phyloP scores from a whole-genome alignment of 2,329 filamentous ascomycete genomes.

The Aspergillus sp. region DNA sequence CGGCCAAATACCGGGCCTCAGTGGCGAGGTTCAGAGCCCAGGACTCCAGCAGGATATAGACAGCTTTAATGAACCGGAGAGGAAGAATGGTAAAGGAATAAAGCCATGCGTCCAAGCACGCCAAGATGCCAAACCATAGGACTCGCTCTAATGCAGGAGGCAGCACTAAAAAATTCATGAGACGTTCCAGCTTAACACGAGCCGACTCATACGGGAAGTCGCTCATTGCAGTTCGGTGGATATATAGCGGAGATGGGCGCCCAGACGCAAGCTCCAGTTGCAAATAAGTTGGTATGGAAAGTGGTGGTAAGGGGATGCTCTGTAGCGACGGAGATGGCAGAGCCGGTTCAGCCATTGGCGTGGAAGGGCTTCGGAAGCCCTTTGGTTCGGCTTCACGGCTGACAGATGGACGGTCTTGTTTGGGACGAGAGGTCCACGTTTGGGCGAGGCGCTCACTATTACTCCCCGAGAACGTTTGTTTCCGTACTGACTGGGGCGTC shows the following conservation, averaged over 20 bases:
- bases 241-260: conserved; percentile 65
- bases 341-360: conserved; percentile 35
- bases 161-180: conserved; percentile 85
- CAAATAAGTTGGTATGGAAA: conserved; percentile 68
- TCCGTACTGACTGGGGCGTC: conserved; percentile 39
- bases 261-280: conserved; percentile 67
- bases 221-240: conserved; percentile 60
- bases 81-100: conserved; percentile 96
- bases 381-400: conserved; percentile 41
- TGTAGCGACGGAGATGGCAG: conserved; percentile 54
- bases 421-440: conserved; percentile 40
- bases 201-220: conserved; percentile 88
- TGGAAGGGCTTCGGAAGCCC: conserved; percentile 29
- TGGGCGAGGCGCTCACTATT: conserved; percentile 39
- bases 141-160: conserved; percentile 82
- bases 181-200: conserved; percentile 85
- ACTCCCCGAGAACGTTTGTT: conserved; percentile 34
- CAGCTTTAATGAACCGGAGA: conserved; percentile 80
- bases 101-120: conserved; percentile 93
- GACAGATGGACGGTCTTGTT: conserved; percentile 36
- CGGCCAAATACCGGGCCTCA: conserved; percentile 72
- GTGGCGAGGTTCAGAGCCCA: conserved; percentile 74
- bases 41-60: conserved; percentile 76
- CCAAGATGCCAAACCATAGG: conserved; percentile 83
- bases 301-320: conserved; percentile 63